Percentiles rank a stretch among this genome's conserved stretches.
Conservation (phyloP, 169 alveolate species). For the Besnoitia besnoiti region DNA sequence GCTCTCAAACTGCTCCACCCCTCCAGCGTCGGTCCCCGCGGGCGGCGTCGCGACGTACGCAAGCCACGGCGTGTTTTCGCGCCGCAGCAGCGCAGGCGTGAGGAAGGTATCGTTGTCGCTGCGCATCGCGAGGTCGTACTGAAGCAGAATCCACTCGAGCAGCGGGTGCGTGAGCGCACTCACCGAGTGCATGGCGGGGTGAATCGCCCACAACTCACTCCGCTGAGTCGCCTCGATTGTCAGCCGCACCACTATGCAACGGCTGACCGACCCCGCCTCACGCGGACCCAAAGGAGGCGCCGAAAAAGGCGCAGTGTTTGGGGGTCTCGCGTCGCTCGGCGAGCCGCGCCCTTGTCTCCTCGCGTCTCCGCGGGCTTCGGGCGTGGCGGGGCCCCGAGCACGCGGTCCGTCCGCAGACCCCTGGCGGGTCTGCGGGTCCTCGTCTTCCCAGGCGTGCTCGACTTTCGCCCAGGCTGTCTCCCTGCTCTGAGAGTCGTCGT, state of each 20-base stretch:
- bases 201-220: background rate
- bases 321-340: no score
- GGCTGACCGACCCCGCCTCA: background rate
- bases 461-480: background rate
- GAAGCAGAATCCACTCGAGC: background rate
- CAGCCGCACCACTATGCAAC: background rate
- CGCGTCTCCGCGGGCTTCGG: no score
- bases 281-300: background rate
- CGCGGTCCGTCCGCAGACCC: no score
- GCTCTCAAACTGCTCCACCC: background rate
- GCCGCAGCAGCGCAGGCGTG: background rate
- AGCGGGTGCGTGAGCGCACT: background rate
- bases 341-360: no score
- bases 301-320: background rate
- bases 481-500: no score
- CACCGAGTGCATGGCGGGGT: constrained; percentile 8
- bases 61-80: background rate
- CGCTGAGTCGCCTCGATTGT: background rate
- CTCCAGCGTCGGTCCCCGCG: background rate
- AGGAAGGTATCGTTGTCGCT: background rate
- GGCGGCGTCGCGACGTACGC: background rate
- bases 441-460: background rate
- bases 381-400: no score
- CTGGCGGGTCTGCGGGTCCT: no score
- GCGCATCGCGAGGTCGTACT: background rate